Base-by-base conservation (phyloP, 768 basidiomycete genomes). In the Hortiboletus flavorubellus region DNA sequence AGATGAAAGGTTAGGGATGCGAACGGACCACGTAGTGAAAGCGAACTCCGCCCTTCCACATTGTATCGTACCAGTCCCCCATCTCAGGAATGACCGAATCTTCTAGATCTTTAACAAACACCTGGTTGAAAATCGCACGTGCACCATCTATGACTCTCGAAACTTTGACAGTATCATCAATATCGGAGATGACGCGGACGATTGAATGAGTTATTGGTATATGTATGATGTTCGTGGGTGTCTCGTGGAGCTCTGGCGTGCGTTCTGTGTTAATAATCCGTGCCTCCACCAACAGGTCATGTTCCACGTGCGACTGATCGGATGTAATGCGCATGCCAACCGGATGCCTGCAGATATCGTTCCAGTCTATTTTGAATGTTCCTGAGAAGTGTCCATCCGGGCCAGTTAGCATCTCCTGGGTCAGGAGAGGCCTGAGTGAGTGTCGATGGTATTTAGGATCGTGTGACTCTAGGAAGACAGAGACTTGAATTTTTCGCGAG, bases 21-120 rank as follows among this genome's bases (percentile, higher is more conserved):
- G 18, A 21, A 81, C 90, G 68, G 60, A 93, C 92, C 48, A 95
- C 92, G 68, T 93, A 96, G 65, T 94, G 92, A 68, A 93, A 95
- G 50, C 84, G 71, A 9, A 86, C 88, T 1, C 93, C 93, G 18
- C 73, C 73, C 23, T 68, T 71, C 83, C 84, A 89, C 82, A 92
- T 84, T 6, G 64, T 59, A 12, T 72, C 73, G 68, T 91, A 92
- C 86, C 89, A 91, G 21, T 84, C 82, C 35, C 83, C 82, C 89
- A 93, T 92, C 4, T 85, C 91, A 5, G 85, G 86, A 44, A 97
- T 89, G 41, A 88, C 73, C 34, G 84, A 81, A 46, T 98, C 93
- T 51, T 80, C 76, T 31, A 92, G 68, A 51, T 92, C 89, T 63
- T 87, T 87, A 15, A 93, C 93, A 58, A 99, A 98, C 1, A 96